These are phyloP conservation scores for Kondoa malvinella DNA, from an alignment of 768 basidiomycete species.

Conservation along the genomic window DNA sequence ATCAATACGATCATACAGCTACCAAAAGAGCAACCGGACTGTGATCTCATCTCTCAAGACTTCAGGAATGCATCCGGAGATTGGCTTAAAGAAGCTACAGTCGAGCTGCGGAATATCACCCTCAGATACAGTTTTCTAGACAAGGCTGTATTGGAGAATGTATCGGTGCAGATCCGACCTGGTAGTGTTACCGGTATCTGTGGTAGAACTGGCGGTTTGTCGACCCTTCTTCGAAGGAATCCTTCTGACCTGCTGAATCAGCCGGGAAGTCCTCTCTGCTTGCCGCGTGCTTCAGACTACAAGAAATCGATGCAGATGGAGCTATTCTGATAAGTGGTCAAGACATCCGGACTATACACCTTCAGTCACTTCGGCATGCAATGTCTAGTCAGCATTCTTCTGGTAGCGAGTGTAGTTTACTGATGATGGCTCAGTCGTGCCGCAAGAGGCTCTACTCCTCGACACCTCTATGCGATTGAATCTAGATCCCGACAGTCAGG, in stretches of 20 bases:
- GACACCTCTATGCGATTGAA: conserved; percentile 16
- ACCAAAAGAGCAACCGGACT: not conserved
- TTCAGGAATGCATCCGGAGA: not conserved
- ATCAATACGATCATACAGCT: not conserved
- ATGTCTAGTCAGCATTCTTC: too few relatives aligned
- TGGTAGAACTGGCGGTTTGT: not conserved
- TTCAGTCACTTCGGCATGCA: not conserved
- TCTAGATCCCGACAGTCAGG: conserved; percentile 13
- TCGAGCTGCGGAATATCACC: not conserved
- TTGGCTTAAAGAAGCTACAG: not conserved
- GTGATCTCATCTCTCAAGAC: not conserved
- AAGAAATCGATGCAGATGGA: not conserved
- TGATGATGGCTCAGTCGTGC: not conserved
- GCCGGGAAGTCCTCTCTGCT: not conserved
- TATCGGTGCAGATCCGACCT: not conserved
- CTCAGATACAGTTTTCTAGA: not conserved
- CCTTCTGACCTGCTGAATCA: not conserved
- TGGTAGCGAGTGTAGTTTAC: too few relatives aligned
- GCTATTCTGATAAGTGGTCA: not conserved
- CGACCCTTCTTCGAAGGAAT: too few relatives aligned
- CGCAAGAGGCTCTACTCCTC: conserved; percentile 14
- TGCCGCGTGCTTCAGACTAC: not conserved
- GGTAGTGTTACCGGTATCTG: not conserved
- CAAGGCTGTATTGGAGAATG: not conserved
- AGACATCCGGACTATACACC: not conserved